Evolutionary conservation across 176 grass and related monocot genomes (phyloP).

Genomic region (Miscanthus lutarioriparius): DNA sequence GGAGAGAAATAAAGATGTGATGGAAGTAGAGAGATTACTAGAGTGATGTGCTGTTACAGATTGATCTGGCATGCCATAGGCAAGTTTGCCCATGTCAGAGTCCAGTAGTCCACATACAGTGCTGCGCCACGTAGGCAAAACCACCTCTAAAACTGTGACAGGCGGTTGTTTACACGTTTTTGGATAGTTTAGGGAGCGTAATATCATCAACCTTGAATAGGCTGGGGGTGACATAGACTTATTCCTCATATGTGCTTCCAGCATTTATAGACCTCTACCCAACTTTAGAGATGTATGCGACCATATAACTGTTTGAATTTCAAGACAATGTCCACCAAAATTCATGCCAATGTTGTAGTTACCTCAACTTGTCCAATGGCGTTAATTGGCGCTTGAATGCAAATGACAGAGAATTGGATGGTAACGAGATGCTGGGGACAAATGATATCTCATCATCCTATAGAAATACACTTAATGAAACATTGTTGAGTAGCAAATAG

Average conservation of each 20-base stretch:
- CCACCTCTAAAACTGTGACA: neutral
- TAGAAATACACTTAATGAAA: slow-evolving; percentile 17
- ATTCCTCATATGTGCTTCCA: slow-evolving; percentile 7
- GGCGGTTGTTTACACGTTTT: neutral
- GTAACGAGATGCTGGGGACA: slow-evolving; percentile 74
- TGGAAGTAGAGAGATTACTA: neutral
- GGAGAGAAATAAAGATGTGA: neutral
- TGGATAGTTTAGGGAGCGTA: neutral
- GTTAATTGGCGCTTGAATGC: slow-evolving; percentile 83
- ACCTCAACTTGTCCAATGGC: slow-evolving; percentile 83
- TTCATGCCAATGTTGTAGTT: slow-evolving; percentile 28
- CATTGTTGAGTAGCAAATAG: slow-evolving; percentile 21
- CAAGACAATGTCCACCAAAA: neutral
- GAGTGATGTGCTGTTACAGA: neutral
- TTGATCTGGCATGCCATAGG: neutral
- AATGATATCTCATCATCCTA: slow-evolving; percentile 92
- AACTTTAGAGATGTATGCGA: neutral
- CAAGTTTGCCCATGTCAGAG: neutral
- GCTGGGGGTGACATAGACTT: neutral
- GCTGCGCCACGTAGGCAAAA: neutral
- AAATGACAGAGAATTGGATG: slow-evolving; percentile 75
- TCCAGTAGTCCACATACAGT: neutral
- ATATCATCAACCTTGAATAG: neutral
- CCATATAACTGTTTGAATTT: slow-evolving; percentile 15
- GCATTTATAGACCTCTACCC: neutral